Conservation (phyloP, 202 grass and related monocot genomes). For the Elaeis oleifera region DNA sequence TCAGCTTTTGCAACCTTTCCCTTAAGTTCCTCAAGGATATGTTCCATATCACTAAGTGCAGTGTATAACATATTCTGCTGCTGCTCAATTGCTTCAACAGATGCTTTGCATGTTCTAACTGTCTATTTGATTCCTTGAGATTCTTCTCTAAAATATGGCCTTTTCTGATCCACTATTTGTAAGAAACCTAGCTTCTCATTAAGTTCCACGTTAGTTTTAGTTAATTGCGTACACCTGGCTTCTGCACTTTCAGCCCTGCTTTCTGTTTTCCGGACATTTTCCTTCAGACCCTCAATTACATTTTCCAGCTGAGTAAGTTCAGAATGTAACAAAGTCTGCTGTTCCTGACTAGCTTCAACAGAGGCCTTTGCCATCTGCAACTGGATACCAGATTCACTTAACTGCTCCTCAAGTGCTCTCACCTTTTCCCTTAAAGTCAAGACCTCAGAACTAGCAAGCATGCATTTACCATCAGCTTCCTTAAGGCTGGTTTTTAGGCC, state of each 20-base stretch:
- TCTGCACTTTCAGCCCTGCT: slow-evolving; percentile 35
- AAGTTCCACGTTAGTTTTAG: slow-evolving; percentile 37
- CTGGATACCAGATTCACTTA: slow-evolving; percentile 36
- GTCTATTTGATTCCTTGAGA: slow-evolving; percentile 50
- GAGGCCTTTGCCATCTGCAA: slow-evolving; percentile 33
- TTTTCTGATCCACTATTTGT: slow-evolving; percentile 40
- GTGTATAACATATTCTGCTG: slow-evolving; percentile 51
- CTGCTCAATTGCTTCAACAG: slow-evolving; percentile 62
- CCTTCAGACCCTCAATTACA: slow-evolving; percentile 38
- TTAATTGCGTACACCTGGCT: slow-evolving; percentile 36
- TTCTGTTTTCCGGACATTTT: slow-evolving; percentile 42
- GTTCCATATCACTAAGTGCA: slow-evolving; percentile 65
- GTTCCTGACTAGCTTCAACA: slow-evolving; percentile 21
- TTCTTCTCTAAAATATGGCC: slow-evolving; percentile 44
- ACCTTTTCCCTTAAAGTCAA: slow-evolving; percentile 37
- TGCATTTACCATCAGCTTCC: slow-evolving; percentile 20
- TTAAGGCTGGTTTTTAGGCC: slow-evolving; percentile 4
- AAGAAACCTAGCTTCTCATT: slow-evolving; percentile 31
- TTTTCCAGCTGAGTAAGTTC: slow-evolving; percentile 27
- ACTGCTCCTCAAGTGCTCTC: slow-evolving; percentile 35
- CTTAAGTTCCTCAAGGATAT: slow-evolving; percentile 54
- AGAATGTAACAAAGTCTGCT: slow-evolving; percentile 15
- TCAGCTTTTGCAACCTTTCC: slow-evolving; percentile 65
- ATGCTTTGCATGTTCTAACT: slow-evolving; percentile 69
- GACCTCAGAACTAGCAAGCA: slow-evolving; percentile 24